Percentiles rank a stretch among this genome's conserved stretches.
phyloP scores from a whole-genome alignment of 257 asterid species.

The Solanum tacnaense region DNA sequence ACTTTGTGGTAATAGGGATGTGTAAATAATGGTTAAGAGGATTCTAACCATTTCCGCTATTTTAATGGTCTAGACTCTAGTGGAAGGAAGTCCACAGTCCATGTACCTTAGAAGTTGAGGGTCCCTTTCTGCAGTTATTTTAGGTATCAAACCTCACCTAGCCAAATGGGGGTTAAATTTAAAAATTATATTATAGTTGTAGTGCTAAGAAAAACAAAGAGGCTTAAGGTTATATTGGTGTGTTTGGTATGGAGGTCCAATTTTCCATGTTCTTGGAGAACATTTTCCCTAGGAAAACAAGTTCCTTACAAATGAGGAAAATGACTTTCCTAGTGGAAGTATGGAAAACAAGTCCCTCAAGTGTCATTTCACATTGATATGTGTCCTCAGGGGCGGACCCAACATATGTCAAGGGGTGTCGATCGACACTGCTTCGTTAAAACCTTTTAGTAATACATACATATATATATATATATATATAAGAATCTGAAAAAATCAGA shows the following conservation, averaged over 20 bases:
- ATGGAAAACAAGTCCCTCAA: background rate
- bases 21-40: background rate
- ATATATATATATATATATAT: too few species aligned
- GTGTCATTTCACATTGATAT: background rate
- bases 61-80: background rate
- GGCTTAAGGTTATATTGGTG: background rate
- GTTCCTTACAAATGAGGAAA: background rate
- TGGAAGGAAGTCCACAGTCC: background rate
- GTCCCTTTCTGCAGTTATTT: background rate
- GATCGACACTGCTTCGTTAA: background rate
- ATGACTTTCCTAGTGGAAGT: background rate
- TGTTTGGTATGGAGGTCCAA: background rate
- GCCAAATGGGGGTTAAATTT: background rate
- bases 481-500: background rate
- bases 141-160: background rate
- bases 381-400: background rate
- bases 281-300: background rate
- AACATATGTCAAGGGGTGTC: background rate
- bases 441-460: too few species aligned
- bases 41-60: background rate
- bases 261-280: background rate
- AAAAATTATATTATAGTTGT: background rate
- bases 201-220: background rate
- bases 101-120: background rate
- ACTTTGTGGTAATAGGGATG: background rate